Base-by-base conservation (phyloP, 108 stramenopile genomes). In the Cyclotella cryptica region DNA sequence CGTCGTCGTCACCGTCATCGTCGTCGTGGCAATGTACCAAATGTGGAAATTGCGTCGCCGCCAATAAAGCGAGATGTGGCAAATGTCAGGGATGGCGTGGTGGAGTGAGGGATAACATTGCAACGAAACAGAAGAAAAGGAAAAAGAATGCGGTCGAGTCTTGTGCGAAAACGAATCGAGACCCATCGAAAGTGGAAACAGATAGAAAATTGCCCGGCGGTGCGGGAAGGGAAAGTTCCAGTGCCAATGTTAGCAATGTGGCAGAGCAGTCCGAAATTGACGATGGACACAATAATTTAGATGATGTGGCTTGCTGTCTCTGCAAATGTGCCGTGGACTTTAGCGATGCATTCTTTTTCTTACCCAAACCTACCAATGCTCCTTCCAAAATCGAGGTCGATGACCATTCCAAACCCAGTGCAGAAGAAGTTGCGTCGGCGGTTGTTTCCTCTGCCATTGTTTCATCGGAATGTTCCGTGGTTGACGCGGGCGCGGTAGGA, bases 311-410 rank as follows among this genome's bases (percentile, higher is more conserved):
- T 19, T 95, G 94, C 66, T 90, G 89, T 55, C 66, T 95, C 12
- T 95, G 94, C 86, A 88, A 89, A 53, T 92, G 92, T 66, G 86
- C 86, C 26, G 85, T 93, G 41, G 94, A 95, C 68, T 95, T 86
- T 63, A 77, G 84, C 39, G 92, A 95, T 74, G 75, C 77, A 7
- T 84, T 80, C 24, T 92, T 90, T 66, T 92, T 90, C 75, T 54
- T 65, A 30, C 75, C 79, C 19, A 21, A 58, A 27, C 43, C 73
- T 15, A 15, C 6, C 26, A 52, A 28, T 6, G 29, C 28, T 44
- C 41, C 12, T 51, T 44, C 28, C 30, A 43, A 58, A n/a, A 14
- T 15, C 7, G 52, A 21, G 15, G 21, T 0, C 6, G 45, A 39
- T 55, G 52, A 14, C 52, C 66, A 35, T 18, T 17, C 30, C 8